Evolutionary conservation across 192 early-diverging fungal species (phyloP), one percentile per base, ranked within the genome.

Genomic region (Pilobolus umbonatus): DNA sequence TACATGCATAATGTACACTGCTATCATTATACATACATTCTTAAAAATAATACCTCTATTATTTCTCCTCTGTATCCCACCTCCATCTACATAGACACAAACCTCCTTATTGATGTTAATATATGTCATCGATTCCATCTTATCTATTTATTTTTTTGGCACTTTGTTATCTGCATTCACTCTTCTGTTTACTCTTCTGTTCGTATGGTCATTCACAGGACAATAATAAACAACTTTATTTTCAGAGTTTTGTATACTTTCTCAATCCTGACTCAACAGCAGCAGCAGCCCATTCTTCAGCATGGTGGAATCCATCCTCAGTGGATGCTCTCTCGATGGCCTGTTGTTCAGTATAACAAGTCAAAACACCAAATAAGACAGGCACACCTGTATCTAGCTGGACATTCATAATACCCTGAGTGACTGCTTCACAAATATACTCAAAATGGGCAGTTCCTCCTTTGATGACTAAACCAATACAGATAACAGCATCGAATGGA

Each of bases 391-490:
- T 81, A 48, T 98, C 94, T 38, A 99, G 72, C 3, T 92, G 89
- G 22, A 99, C 96, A n/a, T 88, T 78, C 94, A 98, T 99, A 36
- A 99, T 76, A 0, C 95, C 97, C 15, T 94, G 89, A 32, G 81
- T 84, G 1, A 88, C 85, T 0, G 96, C 91, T 45, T 99, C 97
- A n/a, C 88, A 83, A 55, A 99, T 99, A 70, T 99, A 99, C 76
- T 98, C 97, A 83, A 97, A 99, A 61, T 99, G 97, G 85, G 95
- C 92, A 15, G 97, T 99, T 50, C 84, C 81, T 56, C 97, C 97
- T 85, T 98, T 99, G 82, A 99, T 98, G 46, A 99, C 83, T 19
- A 99, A 92, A 30, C 97, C 97, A 68, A 99, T 88, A 55, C 88
- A 88, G 57, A 99, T 93, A 6, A 81, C 90, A 1, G 91, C 95